phyloP scores from a whole-genome alignment of 345 rosid genomes.

The Lepidium didymum region DNA sequence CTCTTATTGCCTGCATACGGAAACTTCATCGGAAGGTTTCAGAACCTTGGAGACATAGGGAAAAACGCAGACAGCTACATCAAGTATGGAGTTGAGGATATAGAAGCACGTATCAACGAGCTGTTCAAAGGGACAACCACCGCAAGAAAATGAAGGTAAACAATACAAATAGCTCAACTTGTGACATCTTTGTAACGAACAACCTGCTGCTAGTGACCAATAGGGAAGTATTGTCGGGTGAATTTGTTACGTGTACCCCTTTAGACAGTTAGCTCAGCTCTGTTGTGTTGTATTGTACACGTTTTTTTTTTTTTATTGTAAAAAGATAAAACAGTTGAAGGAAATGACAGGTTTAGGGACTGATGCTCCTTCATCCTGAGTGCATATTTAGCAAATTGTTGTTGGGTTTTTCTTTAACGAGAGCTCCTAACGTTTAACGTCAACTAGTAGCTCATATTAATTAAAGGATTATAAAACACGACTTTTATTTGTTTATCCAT shows the following conservation, averaged over 20 bases:
- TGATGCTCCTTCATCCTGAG: not conserved
- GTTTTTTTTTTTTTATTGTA: not conserved
- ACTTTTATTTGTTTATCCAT: not conserved
- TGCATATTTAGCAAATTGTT: not conserved
- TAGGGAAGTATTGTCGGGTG: conserved; percentile 23
- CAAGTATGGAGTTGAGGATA: conserved; percentile 42
- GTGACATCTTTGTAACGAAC: conserved; percentile 4
- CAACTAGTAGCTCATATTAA: not conserved
- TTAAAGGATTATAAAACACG: not conserved
- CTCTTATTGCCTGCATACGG: conserved; percentile 54
- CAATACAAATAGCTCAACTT: not conserved
- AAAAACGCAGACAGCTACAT: conserved; percentile 41
- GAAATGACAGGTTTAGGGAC: not conserved
- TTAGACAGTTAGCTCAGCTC: conserved; percentile 16
- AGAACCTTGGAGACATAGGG: conserved; percentile 47
- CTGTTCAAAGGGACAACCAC: conserved; percentile 52
- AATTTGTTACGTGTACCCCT: conserved; percentile 14
- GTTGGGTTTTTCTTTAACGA: not conserved
- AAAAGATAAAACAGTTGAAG: not conserved
- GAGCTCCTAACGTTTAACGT: not conserved
- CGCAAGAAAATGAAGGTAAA: conserved; percentile 48
- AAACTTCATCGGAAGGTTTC: conserved; percentile 49
- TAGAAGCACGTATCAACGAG: conserved; percentile 46
- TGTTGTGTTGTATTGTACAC: conserved; percentile 13
- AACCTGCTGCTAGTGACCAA: conserved; percentile 20